Evolutionary conservation across 352 stramenopile species (phyloP).

Genomic region (Pythium graminicola): DNA sequence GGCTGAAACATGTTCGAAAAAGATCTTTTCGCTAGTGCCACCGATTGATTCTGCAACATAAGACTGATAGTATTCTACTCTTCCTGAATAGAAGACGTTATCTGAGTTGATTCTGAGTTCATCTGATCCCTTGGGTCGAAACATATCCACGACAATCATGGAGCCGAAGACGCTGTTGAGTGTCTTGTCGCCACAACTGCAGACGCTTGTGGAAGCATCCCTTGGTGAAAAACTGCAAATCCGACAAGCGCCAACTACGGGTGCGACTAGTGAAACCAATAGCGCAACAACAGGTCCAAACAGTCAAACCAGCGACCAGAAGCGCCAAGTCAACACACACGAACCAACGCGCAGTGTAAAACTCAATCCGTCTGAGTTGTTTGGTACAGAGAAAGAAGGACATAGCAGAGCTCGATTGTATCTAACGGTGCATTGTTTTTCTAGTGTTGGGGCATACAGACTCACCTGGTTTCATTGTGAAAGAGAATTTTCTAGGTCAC

Average conservation of each 20-base stretch:
- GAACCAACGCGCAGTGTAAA: background rate
- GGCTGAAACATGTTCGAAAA: slow-evolving; percentile 14
- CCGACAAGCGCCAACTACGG: slow-evolving; percentile 5
- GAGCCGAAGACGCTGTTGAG: slow-evolving; percentile 36
- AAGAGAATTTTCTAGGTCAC: slow-evolving; percentile 39
- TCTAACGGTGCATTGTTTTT: background rate
- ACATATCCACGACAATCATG: slow-evolving; percentile 3
- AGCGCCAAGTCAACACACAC: too few relatives aligned
- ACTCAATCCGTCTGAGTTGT: slow-evolving; percentile 58
- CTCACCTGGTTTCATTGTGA: slow-evolving; percentile 51
- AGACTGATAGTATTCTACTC: background rate
- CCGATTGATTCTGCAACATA: slow-evolving; percentile 24
- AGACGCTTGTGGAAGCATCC: slow-evolving; percentile 55
- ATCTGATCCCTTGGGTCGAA: background rate
- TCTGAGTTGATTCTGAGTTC: slow-evolving; percentile 6
- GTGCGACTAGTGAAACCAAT: background rate
- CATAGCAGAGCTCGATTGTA: too few relatives aligned
- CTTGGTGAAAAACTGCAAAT: slow-evolving; percentile 35
- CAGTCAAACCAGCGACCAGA: background rate
- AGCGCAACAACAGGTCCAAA: background rate
- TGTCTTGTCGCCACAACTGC: slow-evolving; percentile 53
- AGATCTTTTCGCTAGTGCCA: slow-evolving; percentile 21
- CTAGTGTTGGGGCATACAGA: slow-evolving; percentile 40
- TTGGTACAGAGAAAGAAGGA: too few relatives aligned
- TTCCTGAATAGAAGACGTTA: background rate